Base-by-base conservation (phyloP, 805 yeast genomes). In the Metahyphopichia silvanorum region DNA sequence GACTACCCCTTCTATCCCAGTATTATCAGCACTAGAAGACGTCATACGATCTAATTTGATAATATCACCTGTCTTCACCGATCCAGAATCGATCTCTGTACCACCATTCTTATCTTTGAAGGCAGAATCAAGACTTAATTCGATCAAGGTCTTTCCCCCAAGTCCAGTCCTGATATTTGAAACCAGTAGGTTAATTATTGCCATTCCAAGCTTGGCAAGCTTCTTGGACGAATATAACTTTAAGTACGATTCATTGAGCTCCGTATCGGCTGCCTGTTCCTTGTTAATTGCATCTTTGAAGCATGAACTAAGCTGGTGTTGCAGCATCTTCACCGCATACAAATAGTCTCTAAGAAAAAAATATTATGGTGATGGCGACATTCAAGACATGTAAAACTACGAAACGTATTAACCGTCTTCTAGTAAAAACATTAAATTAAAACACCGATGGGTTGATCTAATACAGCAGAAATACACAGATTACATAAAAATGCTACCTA, bases 11-110 rank as follows among this genome's bases (percentile, higher is more conserved):
- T 44, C 43, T 1, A 47, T 45, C 4, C 46, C 45, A 2, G 47
- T 46, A 2, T 43, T 54, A 6, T 47, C 48, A 5, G 48, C 42
- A 6, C 48, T 8, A 60, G 50, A n/a, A 20, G 46, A 61, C 11
- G 15, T 18, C 63, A 71, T 66, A 34, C 59, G 63, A 15, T 79
- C 78, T 9, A 86, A 38, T 43, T 68, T 72, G 2, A 87, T 89
- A 25, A 86, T 79, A 57, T 87, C 96, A 10, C 96, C 96, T 4
- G 74, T 71, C 42, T 78, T 70, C 17, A 86, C 54, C 16, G 75
- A 76, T 1, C 85, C 82, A 12, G 59, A 42, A 10, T 62, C 67
- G 5, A 75, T 50, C 18, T 49, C 58, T 8, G 45, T 57, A 16
- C 39, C 45, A 10, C 53, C 45, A 53, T 46, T 33, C 40, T 46